Evolutionary conservation across 225 moss, liverwort and hornwort genomes (phyloP), one percentile per base, ranked within the genome.

Genomic region (Antitrichia curtipendula): DNA sequence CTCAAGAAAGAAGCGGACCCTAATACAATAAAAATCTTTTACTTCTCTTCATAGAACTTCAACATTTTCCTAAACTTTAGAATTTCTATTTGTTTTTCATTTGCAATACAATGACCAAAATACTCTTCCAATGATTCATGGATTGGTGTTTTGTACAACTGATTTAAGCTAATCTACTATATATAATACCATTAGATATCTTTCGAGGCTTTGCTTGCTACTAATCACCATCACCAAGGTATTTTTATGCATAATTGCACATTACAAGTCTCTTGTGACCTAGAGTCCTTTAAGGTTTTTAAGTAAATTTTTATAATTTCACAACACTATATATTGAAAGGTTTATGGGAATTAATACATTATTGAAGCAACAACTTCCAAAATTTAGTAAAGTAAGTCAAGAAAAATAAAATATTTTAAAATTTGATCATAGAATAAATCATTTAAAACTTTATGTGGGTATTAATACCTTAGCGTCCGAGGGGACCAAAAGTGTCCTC

Each of bases 251-350:
- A 10, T 28, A 72, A 29, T 72, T 72, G 1, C 3, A 29, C 2
- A 17, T 17, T 72, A 16, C 17, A 73, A 18, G 29, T 73, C 7
- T 73, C 4, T 19, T 47, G 0, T 19, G 7, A 13, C 1, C 1
- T 0, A 4, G 0, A 18, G 6, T 11, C 73, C 1, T 31, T 47
- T 8, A 13, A 52, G 19, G 8, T 52, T 50, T 75, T 75, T 0
- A 50, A 32, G 3, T 5, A 50, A 50, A 1, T 21, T 50, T 75
- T 50, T 0, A 3, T 50, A 13, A 12, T 34, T 34, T 8, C 0
- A 75, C 10, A 45, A 18, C 4, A 29, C 1, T 29, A 72, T 11
- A 18, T 28, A 45, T 28, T 72, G 4, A 45, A 27, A 27, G 16
- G 2, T 16, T 43, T 14, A 0, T 28, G 28, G 1, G 3, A 6